Evolutionary conservation across 2,329 filamentous ascomycete species (phyloP), one percentile per base, ranked within the genome.

Genomic region (Neobulgaria alba): DNA sequence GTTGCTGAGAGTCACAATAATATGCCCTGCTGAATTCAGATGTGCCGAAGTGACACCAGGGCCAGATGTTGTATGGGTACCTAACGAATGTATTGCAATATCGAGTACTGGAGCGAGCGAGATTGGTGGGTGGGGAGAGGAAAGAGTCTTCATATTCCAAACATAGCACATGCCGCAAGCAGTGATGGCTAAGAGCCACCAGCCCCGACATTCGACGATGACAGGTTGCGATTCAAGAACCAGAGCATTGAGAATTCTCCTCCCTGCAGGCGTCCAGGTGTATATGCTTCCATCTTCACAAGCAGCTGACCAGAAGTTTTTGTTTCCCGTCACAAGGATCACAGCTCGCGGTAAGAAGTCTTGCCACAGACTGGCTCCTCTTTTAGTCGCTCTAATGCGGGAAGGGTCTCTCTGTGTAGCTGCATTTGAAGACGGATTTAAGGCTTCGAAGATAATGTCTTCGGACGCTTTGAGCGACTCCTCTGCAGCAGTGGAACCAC

Each of bases 241-340:
- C 49, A 95, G 72, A 3, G 89, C 80, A 55, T 86, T 95, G 41
- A 94, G 69, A 16, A 95, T 69, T 38, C 93, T 77, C 47, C 93
- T 78, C 10, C 92, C 92, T 10, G 89, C 87, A 2, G 90, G 87
- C 1, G 89, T 90, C 89, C 92, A 98, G 7, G 86, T 75, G 57
- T 95, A 86, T 5, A 98, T 61, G 14, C 81, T 86, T 12, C 88
- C 92, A 57, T 96, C 92, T 60, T 98, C 92, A 56, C 89, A 95
- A 8, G 85, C 89, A 12, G 83, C 90, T 0, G 85, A 83, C 85
- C 92, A 98, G 58, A 96, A 89, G 51, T 84, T 79, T 53, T 82
- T 80, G 61, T 88, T 96, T 2, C 88, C 93, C 0, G 90, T 92
- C 1, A 93, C 81, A 1, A 96, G 72, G n/a, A 98, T 75, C 17